Evolutionary conservation across 768 basidiomycete genomes (phyloP).

Genomic region (Galerina sulciceps): DNA sequence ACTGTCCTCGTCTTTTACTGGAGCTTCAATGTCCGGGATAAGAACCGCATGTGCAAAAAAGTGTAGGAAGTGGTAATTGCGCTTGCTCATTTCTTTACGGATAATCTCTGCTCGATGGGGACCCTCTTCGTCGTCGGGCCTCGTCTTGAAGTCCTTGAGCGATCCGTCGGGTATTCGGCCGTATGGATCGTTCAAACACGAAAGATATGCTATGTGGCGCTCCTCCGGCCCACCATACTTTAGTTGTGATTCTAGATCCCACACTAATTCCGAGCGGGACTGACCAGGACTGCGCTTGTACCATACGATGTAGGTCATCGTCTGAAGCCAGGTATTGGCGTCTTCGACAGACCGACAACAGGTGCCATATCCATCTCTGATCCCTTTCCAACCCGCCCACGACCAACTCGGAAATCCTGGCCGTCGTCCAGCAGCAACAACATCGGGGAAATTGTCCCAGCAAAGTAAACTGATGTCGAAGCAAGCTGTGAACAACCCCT

Average conservation of each 20-base stretch:
- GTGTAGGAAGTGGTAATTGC: neutral
- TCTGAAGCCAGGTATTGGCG: neutral
- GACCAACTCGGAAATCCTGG: slow-evolving; percentile 4
- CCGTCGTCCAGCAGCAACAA: neutral
- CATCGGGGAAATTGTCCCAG: neutral
- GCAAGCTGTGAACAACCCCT: neutral
- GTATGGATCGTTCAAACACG: neutral
- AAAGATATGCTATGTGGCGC: neutral
- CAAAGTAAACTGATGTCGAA: neutral
- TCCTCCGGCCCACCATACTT: neutral
- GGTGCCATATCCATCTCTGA: neutral
- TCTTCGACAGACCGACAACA: neutral
- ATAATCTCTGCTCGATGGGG: neutral
- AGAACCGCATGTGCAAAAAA: neutral
- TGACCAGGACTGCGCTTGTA: neutral
- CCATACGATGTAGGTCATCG: neutral
- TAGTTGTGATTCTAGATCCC: neutral
- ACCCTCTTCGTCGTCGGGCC: neutral
- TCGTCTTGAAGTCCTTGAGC: neutral
- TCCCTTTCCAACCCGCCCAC: slow-evolving; percentile 2
- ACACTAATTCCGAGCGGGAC: neutral
- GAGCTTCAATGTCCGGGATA: neutral
- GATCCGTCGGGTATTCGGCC: neutral
- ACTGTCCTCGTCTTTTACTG: neutral
- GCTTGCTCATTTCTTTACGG: neutral